Percentiles rank a stretch among this genome's conserved stretches.
These are phyloP conservation scores for Gryganskiella cystojenkinii DNA, from an alignment of 192 early-diverging fungal species.

Conservation along the genomic window DNA sequence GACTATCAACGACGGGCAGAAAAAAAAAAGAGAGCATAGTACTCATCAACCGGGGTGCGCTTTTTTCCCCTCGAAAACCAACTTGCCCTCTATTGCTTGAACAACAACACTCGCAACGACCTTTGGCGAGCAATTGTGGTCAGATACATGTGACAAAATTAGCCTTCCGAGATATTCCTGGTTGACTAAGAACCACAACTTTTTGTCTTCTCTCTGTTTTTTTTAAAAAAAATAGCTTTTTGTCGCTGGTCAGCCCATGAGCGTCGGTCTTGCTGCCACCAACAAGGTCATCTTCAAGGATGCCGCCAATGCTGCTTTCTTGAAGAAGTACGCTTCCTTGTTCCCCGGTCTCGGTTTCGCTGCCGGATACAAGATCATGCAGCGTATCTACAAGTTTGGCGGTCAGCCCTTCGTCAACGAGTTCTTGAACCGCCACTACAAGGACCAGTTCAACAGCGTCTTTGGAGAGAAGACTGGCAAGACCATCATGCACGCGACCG, in stretches of 20 bases:
- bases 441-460: slow-evolving; percentile 72
- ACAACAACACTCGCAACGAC: too few species aligned
- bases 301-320: slow-evolving; percentile 74
- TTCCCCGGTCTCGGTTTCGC: slow-evolving; percentile 99
- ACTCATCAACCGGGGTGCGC: background rate
- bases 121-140: too few species aligned
- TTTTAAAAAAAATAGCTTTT: too few species aligned
- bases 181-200: background rate
- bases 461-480: slow-evolving; percentile 97
- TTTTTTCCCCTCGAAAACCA: background rate
- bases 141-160: too few species aligned
- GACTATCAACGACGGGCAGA: background rate
- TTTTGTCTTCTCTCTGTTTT: background rate
- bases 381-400: slow-evolving; percentile 99
- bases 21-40: background rate
- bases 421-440: slow-evolving; percentile 87
- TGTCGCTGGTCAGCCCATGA: slow-evolving; percentile 69
- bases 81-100: background rate
- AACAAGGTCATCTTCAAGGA: slow-evolving; percentile 95
- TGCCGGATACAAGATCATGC: slow-evolving; percentile 97
- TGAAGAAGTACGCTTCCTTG: slow-evolving; percentile 91
- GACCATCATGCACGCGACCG: slow-evolving; percentile 98
- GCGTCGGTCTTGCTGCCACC: slow-evolving; percentile 73
- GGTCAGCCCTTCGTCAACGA: slow-evolving; percentile 98
- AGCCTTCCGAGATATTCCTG: too few species aligned